phyloP scores from a whole-genome alignment of 768 basidiomycete species.

The Tricholoma matsutake region DNA sequence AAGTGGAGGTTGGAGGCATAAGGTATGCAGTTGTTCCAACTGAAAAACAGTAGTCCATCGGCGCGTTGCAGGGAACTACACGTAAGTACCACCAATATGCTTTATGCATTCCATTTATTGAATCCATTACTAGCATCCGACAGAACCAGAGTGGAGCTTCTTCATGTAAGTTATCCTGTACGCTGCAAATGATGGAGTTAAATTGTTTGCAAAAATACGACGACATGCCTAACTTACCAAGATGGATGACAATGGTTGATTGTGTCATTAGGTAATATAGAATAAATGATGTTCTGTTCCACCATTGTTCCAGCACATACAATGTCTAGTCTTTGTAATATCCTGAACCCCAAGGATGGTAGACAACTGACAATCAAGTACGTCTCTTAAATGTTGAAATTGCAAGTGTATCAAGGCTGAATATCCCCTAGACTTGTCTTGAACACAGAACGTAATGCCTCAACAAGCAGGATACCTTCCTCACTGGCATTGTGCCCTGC shows the following conservation, averaged over 20 bases:
- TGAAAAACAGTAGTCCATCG: background rate
- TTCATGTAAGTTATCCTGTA: slow-evolving; percentile 46
- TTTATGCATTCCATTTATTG: background rate
- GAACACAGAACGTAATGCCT: slow-evolving; percentile 23
- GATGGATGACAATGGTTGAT: slow-evolving; percentile 17
- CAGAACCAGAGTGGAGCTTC: slow-evolving; percentile 64
- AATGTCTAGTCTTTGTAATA: slow-evolving; percentile 56
- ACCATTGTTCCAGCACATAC: slow-evolving; percentile 18
- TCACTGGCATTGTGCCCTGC: slow-evolving; percentile 25
- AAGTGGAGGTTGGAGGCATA: slow-evolving; percentile 58
- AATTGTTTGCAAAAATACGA: slow-evolving; percentile 21
- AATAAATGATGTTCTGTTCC: slow-evolving; percentile 5
- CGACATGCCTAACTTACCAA: background rate
- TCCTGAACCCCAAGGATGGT: slow-evolving; percentile 53
- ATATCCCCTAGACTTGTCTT: slow-evolving; percentile 20
- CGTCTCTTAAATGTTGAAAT: slow-evolving; percentile 17
- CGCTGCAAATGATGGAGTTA: slow-evolving; percentile 17
- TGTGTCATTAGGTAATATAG: slow-evolving; percentile 20
- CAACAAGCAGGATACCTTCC: slow-evolving; percentile 29
- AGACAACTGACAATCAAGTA: slow-evolving; percentile 40
- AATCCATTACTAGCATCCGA: slow-evolving; percentile 61
- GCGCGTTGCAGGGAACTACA: slow-evolving; percentile 41
- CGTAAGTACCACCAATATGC: no score
- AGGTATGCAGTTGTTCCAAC: slow-evolving; percentile 35
- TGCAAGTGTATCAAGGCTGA: slow-evolving; percentile 7